Evolutionary conservation across 106 monocot genomes (phyloP).

Genomic region (Dendrobium huoshanense): DNA sequence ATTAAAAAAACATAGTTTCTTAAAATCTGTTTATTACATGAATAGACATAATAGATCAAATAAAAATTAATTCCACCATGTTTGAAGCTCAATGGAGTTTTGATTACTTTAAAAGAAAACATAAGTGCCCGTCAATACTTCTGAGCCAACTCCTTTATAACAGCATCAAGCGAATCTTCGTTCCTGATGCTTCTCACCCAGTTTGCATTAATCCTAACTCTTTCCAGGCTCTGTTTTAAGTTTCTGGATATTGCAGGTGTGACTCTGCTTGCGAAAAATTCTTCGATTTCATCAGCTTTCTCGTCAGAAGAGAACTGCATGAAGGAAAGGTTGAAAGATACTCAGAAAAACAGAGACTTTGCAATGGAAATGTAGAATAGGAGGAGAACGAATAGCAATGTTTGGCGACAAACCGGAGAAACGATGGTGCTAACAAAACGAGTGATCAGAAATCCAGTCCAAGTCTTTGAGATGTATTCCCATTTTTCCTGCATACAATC

Average conservation of each 20-base stretch:
- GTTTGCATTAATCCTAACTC: slow-evolving; percentile 57
- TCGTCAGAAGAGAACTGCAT: slow-evolving; percentile 64
- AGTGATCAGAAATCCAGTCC: slow-evolving; percentile 43
- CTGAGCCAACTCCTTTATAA: slow-evolving; percentile 44
- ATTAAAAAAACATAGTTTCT: no score
- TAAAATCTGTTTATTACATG: no score
- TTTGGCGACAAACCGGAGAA: slow-evolving; percentile 33
- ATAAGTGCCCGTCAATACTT: neutral
- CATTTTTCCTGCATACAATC: slow-evolving; percentile 71
- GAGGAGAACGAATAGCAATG: neutral
- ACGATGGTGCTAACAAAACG: slow-evolving; percentile 45
- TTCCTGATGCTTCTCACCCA: slow-evolving; percentile 53
- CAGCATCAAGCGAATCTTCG: slow-evolving; percentile 42
- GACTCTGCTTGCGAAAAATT: slow-evolving; percentile 56
- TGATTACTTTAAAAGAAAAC: neutral
- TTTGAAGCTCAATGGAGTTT: neutral
- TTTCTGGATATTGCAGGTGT: slow-evolving; percentile 65
- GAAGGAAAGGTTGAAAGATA: neutral
- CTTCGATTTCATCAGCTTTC: slow-evolving; percentile 67
- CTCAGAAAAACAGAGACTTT: neutral
- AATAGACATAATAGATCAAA: no score
- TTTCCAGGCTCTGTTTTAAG: slow-evolving; percentile 80
- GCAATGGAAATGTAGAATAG: neutral
- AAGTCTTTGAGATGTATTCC: slow-evolving; percentile 77
- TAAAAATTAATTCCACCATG: no score